Evolutionary conservation across 2,329 filamentous ascomycete genomes (phyloP), one percentile per base, ranked within the genome.

Genomic region (Aspergillus amoenus): DNA sequence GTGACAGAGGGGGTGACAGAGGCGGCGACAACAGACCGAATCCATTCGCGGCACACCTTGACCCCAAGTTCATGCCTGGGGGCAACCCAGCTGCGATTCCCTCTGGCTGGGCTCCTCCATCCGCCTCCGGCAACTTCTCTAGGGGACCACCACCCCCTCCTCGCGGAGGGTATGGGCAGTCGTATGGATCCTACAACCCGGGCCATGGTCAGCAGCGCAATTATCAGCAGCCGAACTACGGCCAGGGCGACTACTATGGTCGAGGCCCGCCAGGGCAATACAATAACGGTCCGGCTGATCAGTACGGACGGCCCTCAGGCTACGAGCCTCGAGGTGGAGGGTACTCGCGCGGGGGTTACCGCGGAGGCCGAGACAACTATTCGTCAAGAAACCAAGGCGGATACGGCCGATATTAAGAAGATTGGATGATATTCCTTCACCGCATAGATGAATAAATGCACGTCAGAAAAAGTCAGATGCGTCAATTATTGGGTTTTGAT

Each of bases 31-130:
- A 56, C n/a, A 40, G 51, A 24, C 71, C 75, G 21, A 80, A 79
- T 59, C 78, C 77, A 13, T 79, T 79, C 52, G 77, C 77, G 18
- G 77, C 77, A n/a, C 77, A 79, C 60, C 68, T 79, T 34, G 74
- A 79, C 59, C 77, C 77, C 24, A 73, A 69, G 42, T 79, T 78
- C 57, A 68, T 69, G 51, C 68, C 72, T n/a, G 67, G 68, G 5
- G 65, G 65, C 12, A 69, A 69, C 52, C 57, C 65, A 50, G 67
- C 66, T 41, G 66, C 66, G 12, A 70, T 73, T 59, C 68, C 75
- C 30, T 66, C 70, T 18, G 71, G 73, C 11, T 75, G 70, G 67
- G 65, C 63, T 44, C 72, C 73, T 43, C 72, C 72, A 15, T 64
- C 65, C 49, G 71, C 69, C 13, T 64, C 65, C 43, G 65, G 61